These are phyloP conservation scores for Rhizopogon vulgaris DNA, from an alignment of 768 basidiomycete genomes.

Conservation along the genomic window DNA sequence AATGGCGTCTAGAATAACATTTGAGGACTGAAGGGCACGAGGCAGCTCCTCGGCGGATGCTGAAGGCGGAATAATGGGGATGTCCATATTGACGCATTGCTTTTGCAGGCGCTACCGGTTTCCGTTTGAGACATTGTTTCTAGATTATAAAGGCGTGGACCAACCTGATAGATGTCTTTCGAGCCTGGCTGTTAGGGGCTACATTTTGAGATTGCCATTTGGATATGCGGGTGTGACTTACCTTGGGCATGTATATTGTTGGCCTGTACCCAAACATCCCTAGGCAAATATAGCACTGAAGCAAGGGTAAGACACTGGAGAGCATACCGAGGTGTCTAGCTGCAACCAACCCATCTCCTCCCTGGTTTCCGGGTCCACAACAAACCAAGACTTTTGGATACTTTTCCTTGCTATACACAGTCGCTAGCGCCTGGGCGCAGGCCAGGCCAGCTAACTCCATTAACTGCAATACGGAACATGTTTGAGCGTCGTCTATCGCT, in stretches of 20 bases:
- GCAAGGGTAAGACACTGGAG: not conserved
- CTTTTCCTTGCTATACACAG: slow-evolving; percentile 61
- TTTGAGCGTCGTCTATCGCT: not conserved
- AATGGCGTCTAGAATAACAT: slow-evolving; percentile 90
- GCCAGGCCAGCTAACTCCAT: slow-evolving; percentile 97
- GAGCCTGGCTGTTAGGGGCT: slow-evolving; percentile 61
- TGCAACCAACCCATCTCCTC: slow-evolving; percentile 94
- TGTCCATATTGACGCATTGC: slow-evolving; percentile 87
- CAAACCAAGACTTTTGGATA: slow-evolving; percentile 84
- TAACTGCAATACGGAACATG: slow-evolving; percentile 40
- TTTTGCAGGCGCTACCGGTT: slow-evolving; percentile 60
- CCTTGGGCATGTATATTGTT: slow-evolving; percentile 92
- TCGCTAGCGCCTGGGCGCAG: slow-evolving; percentile 83
- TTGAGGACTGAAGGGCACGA: slow-evolving; percentile 48
- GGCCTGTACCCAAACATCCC: slow-evolving; percentile 92
- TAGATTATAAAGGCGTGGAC: not conserved
- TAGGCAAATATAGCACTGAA: slow-evolving; percentile 19
- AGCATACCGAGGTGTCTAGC: slow-evolving; percentile 83
- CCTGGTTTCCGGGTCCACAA: slow-evolving; percentile 97
- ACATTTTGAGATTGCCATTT: not conserved
- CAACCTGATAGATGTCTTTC: slow-evolving; percentile 88
- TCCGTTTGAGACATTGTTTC: not conserved
- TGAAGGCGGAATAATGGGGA: slow-evolving; percentile 58
- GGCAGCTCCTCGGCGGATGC: slow-evolving; percentile 40
- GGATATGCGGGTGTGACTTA: slow-evolving; percentile 16